Base-by-base conservation (phyloP, 163 green algal genomes). In the Coccomyxa subellipsoidea region DNA sequence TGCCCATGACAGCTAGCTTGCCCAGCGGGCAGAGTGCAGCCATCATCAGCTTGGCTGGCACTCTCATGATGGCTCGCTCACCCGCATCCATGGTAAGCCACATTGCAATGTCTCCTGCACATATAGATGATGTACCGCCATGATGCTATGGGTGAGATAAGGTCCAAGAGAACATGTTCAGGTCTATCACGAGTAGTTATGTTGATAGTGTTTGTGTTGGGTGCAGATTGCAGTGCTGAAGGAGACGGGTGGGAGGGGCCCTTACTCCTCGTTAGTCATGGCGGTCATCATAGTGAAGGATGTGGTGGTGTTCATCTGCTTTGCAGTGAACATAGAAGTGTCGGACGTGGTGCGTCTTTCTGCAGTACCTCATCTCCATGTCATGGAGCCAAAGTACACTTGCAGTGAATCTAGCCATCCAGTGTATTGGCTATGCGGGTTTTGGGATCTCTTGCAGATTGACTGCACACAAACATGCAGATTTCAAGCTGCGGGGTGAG, bases 241-340 rank as follows among this genome's bases (percentile, higher is more conserved):
- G 75, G 95, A 98, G 81, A 88, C 90, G 38, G 91, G 94, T n/a
- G 94, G 88, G 37, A 92, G 90, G 73, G 95, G 95, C 0, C 90
- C 94, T 4, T 98, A 94, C 89, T 93, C 88, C 77, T 89, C 88
- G 21, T 84, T 97, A 69, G 90, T 96, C 2, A 92, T 98, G 89
- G 91, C 93, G 2, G 93, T 97, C 54, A 90, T 95, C 76, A 92
- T 98, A 35, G 88, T 96, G 10, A 98, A 98, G 83, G 95, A 98
- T 81, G 93, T 98, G n/a, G 77, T 98, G 29, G 91, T 97, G 69
- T 96, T 98, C 69, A 85, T 95, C 7, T 84, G 86, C 34, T 97
- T 97, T 84, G 90, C 94, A 0, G 54, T 98, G 69, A 97, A 95
- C 87, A 83, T 97, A 38, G 92, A 97, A 85, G 36, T 96, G 21